Evolutionary conservation across 139 green algal species (phyloP).

Genomic region (Chlamydomonas asymmetrica): DNA sequence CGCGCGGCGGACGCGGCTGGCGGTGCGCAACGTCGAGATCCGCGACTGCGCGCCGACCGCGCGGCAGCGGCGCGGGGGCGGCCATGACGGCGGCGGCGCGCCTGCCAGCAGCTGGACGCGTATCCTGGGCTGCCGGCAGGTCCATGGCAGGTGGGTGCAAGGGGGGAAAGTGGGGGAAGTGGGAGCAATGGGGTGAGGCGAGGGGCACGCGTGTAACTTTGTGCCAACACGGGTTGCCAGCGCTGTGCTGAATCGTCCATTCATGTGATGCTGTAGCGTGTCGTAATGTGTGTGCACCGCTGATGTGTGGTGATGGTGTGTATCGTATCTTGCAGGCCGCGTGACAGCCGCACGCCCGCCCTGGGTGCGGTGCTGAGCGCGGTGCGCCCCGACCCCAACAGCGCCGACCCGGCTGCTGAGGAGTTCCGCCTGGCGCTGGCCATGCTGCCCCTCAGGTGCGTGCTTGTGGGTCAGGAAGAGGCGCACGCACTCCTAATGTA

Average conservation of each 20-base stretch:
- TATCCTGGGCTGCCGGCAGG: conserved; percentile 9
- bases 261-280: too few relatives aligned
- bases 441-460: conserved; percentile 36
- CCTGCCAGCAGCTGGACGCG: conserved; percentile 10
- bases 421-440: conserved; percentile 56
- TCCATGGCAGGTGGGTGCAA: conserved; percentile 1
- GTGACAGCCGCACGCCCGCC: conserved; percentile 35
- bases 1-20: conserved; percentile 40
- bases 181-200: too few relatives aligned
- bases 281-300: too few relatives aligned
- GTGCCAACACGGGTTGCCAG: too few relatives aligned
- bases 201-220: too few relatives aligned
- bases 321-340: too few relatives aligned
- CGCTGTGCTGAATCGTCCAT: too few relatives aligned
- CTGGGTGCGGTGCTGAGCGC: conserved; percentile 58
- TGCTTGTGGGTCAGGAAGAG: background rate
- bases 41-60: conserved; percentile 24
- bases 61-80: conserved; percentile 13
- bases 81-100: conserved; percentile 1
- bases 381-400: conserved; percentile 44
- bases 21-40: conserved; percentile 51
- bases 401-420: conserved; percentile 28
- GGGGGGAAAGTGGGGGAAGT: too few relatives aligned
- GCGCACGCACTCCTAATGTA: too few relatives aligned
- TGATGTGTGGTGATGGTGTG: too few relatives aligned